Conservation (phyloP, 257 asterid genomes). For the Ophiorrhiza pumila region DNA sequence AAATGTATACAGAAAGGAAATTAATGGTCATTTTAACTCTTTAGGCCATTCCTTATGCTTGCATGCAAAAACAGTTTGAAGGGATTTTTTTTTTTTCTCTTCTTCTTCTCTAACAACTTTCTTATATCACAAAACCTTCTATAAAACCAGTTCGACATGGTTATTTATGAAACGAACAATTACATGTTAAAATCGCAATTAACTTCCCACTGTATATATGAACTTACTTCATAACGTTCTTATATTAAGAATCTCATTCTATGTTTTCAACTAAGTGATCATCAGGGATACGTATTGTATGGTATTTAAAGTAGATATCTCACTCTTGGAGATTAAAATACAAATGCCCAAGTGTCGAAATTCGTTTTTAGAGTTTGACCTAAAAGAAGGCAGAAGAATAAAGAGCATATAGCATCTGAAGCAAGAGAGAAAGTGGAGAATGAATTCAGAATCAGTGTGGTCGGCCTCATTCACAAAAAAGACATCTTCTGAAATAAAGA, state of each 20-base stretch:
- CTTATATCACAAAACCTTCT: too few relatives aligned
- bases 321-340: not conserved
- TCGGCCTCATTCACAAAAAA: slow-evolving; percentile 38
- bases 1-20: not conserved
- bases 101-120: too few relatives aligned
- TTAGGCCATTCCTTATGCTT: not conserved
- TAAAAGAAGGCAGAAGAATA: not conserved
- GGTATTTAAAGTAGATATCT: not conserved
- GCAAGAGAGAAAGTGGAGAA: slow-evolving; percentile 27
- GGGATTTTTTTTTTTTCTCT: not conserved
- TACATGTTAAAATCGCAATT: too few relatives aligned
- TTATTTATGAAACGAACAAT: too few relatives aligned
- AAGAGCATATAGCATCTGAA: slow-evolving; percentile 25
- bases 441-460: slow-evolving; percentile 40
- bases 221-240: too few relatives aligned
- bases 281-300: not conserved
- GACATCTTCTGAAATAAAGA: slow-evolving; percentile 15
- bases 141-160: too few relatives aligned
- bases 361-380: slow-evolving; percentile 21
- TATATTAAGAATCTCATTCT: not conserved
- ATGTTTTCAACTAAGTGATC: not conserved
- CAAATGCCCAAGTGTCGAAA: slow-evolving; percentile 2
- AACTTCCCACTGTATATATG: too few relatives aligned
- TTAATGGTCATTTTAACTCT: too few relatives aligned
- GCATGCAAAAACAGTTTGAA: not conserved